These are phyloP conservation scores for Dactylis glomerata DNA, from an alignment of 176 grass and related monocot genomes.

Conservation along the genomic window DNA sequence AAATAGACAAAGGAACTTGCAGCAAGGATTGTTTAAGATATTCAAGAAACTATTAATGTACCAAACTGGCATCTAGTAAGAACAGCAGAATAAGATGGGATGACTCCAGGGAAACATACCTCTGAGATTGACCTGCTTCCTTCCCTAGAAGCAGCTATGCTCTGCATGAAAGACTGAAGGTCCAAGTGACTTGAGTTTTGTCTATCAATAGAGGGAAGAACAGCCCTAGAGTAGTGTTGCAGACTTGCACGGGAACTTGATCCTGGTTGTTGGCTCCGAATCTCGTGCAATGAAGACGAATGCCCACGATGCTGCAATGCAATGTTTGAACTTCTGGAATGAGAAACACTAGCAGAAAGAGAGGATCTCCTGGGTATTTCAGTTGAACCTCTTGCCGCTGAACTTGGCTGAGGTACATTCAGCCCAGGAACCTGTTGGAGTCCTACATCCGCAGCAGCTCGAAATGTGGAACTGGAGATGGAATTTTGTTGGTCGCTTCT, in stretches of 20 bases:
- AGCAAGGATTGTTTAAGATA: not conserved
- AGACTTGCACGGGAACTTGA: conserved; percentile 35
- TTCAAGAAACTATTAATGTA: conserved; percentile 4
- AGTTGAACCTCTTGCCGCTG: conserved; percentile 25
- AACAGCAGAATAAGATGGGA: not conserved
- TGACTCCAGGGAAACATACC: conserved; percentile 26
- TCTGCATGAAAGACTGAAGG: conserved; percentile 61
- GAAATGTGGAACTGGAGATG: conserved; percentile 35
- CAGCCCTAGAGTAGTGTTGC: conserved; percentile 42
- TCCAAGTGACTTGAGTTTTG: conserved; percentile 42
- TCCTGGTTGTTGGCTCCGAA: conserved; percentile 40
- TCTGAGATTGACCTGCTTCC: conserved; percentile 50
- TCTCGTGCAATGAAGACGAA: conserved; percentile 40
- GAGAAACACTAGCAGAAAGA: conserved; percentile 26
- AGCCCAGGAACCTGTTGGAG: conserved; percentile 30
- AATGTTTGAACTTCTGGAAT: conserved; percentile 34
- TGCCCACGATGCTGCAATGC: conserved; percentile 32
- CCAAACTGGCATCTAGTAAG: not conserved
- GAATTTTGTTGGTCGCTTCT: conserved; percentile 45
- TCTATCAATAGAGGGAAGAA: conserved; percentile 33
- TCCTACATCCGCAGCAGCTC: conserved; percentile 30
- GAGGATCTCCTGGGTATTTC: conserved; percentile 37
- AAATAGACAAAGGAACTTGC: not conserved
- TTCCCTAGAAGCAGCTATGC: conserved; percentile 50
- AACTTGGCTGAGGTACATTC: conserved; percentile 28